These are phyloP conservation scores for Vaccinium corymbosum DNA, from an alignment of 148 eudicot genomes.

Conservation along the genomic window DNA sequence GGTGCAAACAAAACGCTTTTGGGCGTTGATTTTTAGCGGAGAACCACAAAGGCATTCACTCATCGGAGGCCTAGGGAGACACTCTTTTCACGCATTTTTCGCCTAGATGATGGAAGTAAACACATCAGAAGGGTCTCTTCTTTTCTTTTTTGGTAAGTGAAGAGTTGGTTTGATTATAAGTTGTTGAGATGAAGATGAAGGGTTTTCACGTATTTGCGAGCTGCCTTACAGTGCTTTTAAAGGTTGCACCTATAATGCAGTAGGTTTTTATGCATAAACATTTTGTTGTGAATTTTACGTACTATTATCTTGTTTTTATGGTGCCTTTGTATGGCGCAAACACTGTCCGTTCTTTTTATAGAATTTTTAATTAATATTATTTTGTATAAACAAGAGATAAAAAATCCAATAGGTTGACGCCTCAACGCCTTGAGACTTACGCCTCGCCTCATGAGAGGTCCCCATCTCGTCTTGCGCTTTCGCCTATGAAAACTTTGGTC, in stretches of 20 bases:
- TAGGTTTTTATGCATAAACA: not conserved
- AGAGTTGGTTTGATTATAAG: not conserved
- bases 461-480: not conserved
- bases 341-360: not conserved
- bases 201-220: not conserved
- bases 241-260: not conserved
- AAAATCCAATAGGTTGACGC: not conserved
- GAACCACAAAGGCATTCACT: not conserved
- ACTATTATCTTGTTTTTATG: not conserved
- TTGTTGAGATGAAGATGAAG: not conserved
- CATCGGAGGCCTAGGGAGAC: not conserved
- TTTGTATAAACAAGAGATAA: not conserved
- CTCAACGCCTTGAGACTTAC: not conserved
- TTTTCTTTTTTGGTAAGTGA: not conserved
- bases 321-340: not conserved
- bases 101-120: not conserved
- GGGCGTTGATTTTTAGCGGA: not conserved
- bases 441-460: not conserved
- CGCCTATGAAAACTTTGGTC: not conserved
- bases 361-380: not conserved
- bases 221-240: not conserved
- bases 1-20: not conserved
- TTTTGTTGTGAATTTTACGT: not conserved
- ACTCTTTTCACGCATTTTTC: not conserved
- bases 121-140: not conserved